Percentiles rank a stretch among this genome's conserved stretches.
These are phyloP conservation scores for Talaromyces pinophilus DNA, from an alignment of 2,329 filamentous ascomycete genomes.

Conservation along the genomic window DNA sequence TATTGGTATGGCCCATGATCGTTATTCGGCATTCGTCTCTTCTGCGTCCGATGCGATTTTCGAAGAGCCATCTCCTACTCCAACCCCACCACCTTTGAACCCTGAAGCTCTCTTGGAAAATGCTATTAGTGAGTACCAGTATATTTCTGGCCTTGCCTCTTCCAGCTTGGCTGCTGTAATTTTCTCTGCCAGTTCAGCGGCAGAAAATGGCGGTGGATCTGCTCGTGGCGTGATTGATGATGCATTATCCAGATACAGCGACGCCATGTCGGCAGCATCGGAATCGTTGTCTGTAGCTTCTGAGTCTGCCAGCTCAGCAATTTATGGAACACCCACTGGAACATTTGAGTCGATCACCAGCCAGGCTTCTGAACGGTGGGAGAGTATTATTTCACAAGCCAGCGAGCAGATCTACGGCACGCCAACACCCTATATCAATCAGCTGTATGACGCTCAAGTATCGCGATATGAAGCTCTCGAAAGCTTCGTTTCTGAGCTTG, in stretches of 20 bases:
- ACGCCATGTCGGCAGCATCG: constrained; percentile 49
- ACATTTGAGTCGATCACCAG: constrained; percentile 52
- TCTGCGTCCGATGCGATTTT: constrained; percentile 71
- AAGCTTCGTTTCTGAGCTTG: constrained; percentile 72
- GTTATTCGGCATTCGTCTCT: constrained; percentile 73
- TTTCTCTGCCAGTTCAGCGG: constrained; percentile 43
- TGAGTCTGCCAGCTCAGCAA: constrained; percentile 44
- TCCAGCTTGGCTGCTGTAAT: constrained; percentile 44
- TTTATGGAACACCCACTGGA: constrained; percentile 50
- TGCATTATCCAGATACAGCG: constrained; percentile 49
- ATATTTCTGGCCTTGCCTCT: constrained; percentile 42
- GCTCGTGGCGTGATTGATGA: constrained; percentile 44
- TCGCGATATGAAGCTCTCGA: constrained; percentile 70
- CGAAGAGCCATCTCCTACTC: constrained; percentile 63
- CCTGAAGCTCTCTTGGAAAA: constrained; percentile 40
- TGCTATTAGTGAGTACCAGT: constrained; percentile 40
- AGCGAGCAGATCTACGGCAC: constrained; percentile 71
- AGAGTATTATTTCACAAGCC: constrained; percentile 62
- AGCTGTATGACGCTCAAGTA: constrained; percentile 48
- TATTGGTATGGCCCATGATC: constrained; percentile 73
- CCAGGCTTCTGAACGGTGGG: constrained; percentile 64
- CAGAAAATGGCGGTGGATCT: constrained; percentile 37
- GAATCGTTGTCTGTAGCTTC: constrained; percentile 43
- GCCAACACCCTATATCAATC: constrained; percentile 62
- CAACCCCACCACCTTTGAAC: constrained; percentile 31